These are phyloP conservation scores for Dictyophora rubrovolvata DNA, from an alignment of 768 basidiomycete genomes.

Conservation along the genomic window DNA sequence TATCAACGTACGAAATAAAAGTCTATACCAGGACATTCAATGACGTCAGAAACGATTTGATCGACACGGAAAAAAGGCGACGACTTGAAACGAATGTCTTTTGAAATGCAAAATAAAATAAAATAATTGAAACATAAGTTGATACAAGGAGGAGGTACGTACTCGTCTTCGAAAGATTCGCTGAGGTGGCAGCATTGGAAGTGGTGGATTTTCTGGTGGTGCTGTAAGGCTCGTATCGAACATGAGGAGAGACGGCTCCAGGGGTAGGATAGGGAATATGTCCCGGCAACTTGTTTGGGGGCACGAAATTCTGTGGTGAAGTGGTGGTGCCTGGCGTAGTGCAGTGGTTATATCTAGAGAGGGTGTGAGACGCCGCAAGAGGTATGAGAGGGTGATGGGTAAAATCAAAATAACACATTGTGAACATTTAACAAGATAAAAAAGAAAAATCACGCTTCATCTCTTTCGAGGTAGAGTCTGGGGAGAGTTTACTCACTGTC, in stretches of 20 bases:
- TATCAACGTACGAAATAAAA: background rate
- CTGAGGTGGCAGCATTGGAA: background rate
- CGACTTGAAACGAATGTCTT: conserved; percentile 66
- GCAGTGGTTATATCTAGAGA: conserved; percentile 6
- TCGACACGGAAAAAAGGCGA: conserved; percentile 71
- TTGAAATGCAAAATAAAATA: conserved; percentile 13
- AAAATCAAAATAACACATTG: background rate
- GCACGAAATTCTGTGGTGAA: background rate
- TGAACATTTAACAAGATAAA: background rate
- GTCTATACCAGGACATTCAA: conserved; percentile 71
- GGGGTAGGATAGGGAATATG: background rate
- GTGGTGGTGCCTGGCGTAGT: background rate
- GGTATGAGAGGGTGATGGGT: background rate
- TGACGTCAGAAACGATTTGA: conserved; percentile 50
- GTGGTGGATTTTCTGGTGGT: conserved; percentile 37
- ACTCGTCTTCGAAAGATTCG: background rate
- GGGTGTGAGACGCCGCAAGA: background rate
- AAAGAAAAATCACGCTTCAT: background rate
- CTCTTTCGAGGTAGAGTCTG: background rate
- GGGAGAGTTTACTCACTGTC: conserved; percentile 45
- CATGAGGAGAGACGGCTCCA: conserved; percentile 2
- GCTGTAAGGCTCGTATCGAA: conserved; percentile 58
- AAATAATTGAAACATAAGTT: background rate
- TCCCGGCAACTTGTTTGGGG: background rate
- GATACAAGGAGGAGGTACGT: conserved; percentile 4